Percentiles rank a stretch among this genome's conserved stretches.
Evolutionary conservation across 1,139 yeast species (phyloP).

Genomic region (Lodderomyces pseudojiufengensis): DNA sequence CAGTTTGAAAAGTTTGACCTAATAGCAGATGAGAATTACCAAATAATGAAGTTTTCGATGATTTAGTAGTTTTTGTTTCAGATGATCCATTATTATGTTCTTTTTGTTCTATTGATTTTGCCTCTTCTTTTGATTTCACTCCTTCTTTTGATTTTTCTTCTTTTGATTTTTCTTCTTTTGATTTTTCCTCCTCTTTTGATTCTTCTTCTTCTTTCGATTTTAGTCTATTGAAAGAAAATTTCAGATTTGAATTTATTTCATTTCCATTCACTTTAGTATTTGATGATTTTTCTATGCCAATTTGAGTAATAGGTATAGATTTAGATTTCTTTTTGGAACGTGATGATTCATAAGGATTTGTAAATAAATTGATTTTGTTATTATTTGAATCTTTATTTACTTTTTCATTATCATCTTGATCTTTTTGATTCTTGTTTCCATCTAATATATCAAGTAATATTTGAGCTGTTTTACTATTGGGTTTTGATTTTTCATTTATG

Average conservation of each 20-base stretch:
- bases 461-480: slow-evolving; percentile 62
- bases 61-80: not conserved
- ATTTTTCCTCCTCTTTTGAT: not conserved
- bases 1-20: not conserved
- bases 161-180: not conserved
- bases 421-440: slow-evolving; percentile 17
- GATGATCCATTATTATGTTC: no score
- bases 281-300: slow-evolving; percentile 1
- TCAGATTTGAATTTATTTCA: slow-evolving; percentile 35
- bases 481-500: slow-evolving; percentile 13
- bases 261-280: slow-evolving; percentile 37
- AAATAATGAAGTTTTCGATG: not conserved
- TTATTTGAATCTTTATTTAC: slow-evolving; percentile 10
- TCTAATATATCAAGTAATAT: slow-evolving; percentile 63
- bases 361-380: slow-evolving; percentile 10
- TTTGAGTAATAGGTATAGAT: not conserved
- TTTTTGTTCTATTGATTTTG: no score
- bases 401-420: slow-evolving; percentile 5
- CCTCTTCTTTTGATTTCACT: no score
- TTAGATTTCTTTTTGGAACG: slow-evolving; percentile 3
- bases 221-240: slow-evolving; percentile 15
- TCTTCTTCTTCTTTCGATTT: slow-evolving; percentile 14
- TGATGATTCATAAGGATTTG: slow-evolving; percentile 13
- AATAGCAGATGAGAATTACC: not conserved
- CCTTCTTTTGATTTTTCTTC: no score